Evolutionary conservation across 139 green algal genomes (phyloP).

Genomic region (Volvox africanus): DNA sequence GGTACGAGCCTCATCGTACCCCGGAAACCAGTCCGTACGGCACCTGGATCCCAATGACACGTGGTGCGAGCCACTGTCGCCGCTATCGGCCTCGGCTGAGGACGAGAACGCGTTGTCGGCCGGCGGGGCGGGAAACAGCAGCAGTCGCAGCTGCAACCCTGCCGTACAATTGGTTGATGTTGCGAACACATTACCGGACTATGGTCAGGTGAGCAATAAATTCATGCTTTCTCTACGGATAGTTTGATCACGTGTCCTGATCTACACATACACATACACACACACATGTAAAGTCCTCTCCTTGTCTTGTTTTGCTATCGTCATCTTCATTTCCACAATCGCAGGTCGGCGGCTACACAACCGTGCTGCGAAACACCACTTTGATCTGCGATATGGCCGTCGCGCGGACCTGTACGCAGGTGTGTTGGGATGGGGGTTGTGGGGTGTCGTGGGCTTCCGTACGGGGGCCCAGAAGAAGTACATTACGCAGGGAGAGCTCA

Average conservation of each 20-base stretch:
- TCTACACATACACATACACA: background rate
- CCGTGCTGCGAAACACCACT: background rate
- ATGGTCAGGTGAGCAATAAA: background rate
- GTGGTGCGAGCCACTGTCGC: background rate
- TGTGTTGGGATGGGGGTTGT: background rate
- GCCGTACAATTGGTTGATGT: background rate
- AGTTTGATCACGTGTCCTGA: too few species aligned
- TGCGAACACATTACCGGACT: background rate
- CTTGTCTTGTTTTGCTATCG: too few species aligned
- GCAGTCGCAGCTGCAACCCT: background rate
- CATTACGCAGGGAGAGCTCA: too few species aligned
- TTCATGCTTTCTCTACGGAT: too few species aligned
- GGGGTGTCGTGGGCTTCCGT: background rate
- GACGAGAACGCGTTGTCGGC: background rate
- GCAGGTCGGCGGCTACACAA: constrained; percentile 37
- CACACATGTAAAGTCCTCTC: background rate
- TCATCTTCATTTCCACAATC: too few species aligned
- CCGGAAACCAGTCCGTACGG: background rate
- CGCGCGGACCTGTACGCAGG: background rate
- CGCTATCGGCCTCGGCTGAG: background rate
- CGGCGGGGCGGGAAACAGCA: background rate
- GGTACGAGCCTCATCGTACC: background rate
- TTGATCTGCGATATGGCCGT: constrained; percentile 33
- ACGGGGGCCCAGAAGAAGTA: too few species aligned
- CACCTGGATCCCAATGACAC: background rate